A percentile compares a stretch with the other conserved stretches of the same genome.
Conservation (phyloP, 495 filamentous ascomycete genomes). For the Viridothelium virens region DNA sequence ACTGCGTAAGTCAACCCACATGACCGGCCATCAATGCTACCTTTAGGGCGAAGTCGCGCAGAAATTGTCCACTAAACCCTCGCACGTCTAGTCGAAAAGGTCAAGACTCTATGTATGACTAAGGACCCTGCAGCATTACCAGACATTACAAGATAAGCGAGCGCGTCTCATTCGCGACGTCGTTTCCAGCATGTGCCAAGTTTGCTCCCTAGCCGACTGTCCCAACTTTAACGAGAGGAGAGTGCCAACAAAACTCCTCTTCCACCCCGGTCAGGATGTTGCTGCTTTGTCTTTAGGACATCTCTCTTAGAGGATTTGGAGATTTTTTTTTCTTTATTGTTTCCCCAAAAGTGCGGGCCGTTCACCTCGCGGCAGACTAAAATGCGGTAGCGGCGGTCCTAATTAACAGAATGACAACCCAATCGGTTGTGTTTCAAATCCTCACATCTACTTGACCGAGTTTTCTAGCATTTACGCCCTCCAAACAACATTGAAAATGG, state of each 20-base stretch:
- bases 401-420: too few relatives aligned
- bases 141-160: neutral
- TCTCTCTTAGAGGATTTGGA: too few relatives aligned
- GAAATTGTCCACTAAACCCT: too few relatives aligned
- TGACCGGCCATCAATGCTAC: too few relatives aligned
- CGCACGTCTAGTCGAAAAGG: too few relatives aligned
- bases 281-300: neutral
- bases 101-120: too few relatives aligned
- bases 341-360: neutral
- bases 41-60: too few relatives aligned
- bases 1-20: too few relatives aligned
- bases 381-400: neutral
- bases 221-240: neutral
- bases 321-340: neutral
- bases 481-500: neutral
- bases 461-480: neutral
- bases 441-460: neutral
- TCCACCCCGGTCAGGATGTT: neutral
- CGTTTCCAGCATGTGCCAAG: neutral
- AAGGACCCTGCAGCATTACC: neutral
- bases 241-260: neutral
- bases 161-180: neutral
- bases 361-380: neutral
- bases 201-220: neutral
- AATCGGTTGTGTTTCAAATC: conserved; percentile 9